phyloP scores from a whole-genome alignment of 1,139 yeast species.

The Taiozyma onychis region DNA sequence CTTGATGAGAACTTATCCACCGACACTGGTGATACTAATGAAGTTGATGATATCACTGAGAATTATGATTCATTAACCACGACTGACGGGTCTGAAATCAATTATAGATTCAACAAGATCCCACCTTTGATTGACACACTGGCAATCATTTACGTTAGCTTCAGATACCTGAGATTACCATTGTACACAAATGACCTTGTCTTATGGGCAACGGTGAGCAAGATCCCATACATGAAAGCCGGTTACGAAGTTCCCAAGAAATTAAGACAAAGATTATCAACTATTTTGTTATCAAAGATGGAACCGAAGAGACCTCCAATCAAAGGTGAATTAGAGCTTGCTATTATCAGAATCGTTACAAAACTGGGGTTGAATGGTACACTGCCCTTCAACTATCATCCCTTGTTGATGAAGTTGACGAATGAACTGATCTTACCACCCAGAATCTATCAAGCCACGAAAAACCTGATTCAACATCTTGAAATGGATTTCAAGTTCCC shows the following conservation, averaged over 20 bases:
- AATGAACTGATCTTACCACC: constrained; percentile 32
- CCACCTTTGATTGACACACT: constrained; percentile 29
- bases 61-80: neutral
- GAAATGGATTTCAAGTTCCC: constrained; percentile 1
- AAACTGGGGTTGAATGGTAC: constrained; percentile 11
- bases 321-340: constrained; percentile 27
- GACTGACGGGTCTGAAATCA: constrained; percentile 2
- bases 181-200: constrained; percentile 34
- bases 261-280: constrained; percentile 26
- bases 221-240: constrained; percentile 36
- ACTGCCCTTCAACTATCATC: constrained; percentile 29
- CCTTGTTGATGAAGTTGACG: constrained; percentile 30
- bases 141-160: constrained; percentile 34
- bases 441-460: constrained; percentile 20
- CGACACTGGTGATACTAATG: neutral
- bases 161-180: constrained; percentile 35
- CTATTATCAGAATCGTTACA: constrained; percentile 15
- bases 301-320: constrained; percentile 32
- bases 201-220: constrained; percentile 28
- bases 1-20: neutral
- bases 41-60: neutral
- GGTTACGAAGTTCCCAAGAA: constrained; percentile 29
- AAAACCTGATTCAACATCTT: constrained; percentile 6
- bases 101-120: constrained; percentile 8
- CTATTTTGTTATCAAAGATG: constrained; percentile 24